Conservation (phyloP, 2,329 filamentous ascomycete genomes). For the Colletotrichum australisinense region DNA sequence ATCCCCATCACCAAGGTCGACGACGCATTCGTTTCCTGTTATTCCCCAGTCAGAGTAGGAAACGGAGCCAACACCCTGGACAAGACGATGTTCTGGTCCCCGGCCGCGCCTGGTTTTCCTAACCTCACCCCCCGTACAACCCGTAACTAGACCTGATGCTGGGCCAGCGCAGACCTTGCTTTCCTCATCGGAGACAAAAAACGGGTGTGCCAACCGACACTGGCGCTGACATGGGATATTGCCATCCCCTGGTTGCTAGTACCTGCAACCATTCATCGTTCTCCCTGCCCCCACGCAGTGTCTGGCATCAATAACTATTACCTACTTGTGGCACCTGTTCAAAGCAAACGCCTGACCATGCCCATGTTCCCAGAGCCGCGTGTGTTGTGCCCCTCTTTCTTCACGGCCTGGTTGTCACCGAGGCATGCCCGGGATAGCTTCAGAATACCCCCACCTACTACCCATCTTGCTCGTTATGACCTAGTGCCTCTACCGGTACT, state of each 20-base stretch:
- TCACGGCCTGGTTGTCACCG: constrained; percentile 19
- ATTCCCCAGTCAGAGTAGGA: neutral
- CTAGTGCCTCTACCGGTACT: constrained; percentile 17
- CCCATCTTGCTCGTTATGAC: constrained; percentile 11
- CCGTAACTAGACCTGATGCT: neutral
- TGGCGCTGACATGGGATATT: constrained; percentile 24
- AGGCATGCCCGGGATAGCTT: constrained; percentile 31
- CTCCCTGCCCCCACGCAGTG: constrained; percentile 20
- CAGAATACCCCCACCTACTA: constrained; percentile 21
- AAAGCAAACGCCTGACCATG: constrained; percentile 18
- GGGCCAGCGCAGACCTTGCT: constrained; percentile 14
- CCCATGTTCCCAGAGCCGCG: neutral
- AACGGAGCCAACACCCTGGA: constrained; percentile 3
- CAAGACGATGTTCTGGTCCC: neutral
- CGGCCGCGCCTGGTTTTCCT: constrained; percentile 2
- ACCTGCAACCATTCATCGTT: constrained; percentile 26
- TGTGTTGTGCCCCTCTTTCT: constrained; percentile 2
- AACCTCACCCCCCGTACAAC: constrained; percentile 4
- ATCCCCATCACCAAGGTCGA: constrained; percentile 10
- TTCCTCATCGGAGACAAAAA: neutral
- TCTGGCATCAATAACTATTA: constrained; percentile 1
- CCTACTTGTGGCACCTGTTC: neutral
- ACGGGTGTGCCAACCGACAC: constrained; percentile 9
- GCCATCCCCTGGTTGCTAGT: constrained; percentile 21
- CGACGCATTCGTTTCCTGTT: neutral